Conservation (phyloP, 2,329 filamentous ascomycete species). For the Nemania abortiva region DNA sequence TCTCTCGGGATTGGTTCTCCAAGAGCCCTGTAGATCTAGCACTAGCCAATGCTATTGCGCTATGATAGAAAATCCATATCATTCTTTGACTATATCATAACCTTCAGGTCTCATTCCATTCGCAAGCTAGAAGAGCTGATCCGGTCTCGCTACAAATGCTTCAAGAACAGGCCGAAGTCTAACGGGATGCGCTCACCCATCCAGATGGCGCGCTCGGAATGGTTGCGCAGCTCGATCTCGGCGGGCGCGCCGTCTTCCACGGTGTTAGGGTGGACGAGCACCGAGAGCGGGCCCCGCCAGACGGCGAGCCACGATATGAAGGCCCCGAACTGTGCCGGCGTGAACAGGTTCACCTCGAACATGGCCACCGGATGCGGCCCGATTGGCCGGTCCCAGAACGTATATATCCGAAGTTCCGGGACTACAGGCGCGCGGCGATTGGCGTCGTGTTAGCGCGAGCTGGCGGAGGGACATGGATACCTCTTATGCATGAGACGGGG, state of each 20-base stretch:
- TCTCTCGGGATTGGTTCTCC: too few species aligned
- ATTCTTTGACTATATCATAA: background rate
- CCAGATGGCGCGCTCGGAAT: conserved; percentile 78
- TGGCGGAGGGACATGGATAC: background rate
- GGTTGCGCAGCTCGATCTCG: conserved; percentile 63
- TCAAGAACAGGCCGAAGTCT: conserved; percentile 56
- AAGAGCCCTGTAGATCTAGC: background rate
- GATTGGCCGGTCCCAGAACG: conserved; percentile 79
- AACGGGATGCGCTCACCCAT: conserved; percentile 75
- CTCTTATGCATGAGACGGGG: background rate
- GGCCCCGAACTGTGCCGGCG: conserved; percentile 87
- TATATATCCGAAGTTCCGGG: conserved; percentile 86
- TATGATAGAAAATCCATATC: background rate
- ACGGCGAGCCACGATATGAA: conserved; percentile 89
- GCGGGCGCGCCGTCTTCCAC: conserved; percentile 49
- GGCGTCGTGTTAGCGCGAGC: conserved; percentile 6
- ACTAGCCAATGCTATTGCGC: background rate
- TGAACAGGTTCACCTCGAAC: conserved; percentile 93
- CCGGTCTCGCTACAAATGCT: background rate
- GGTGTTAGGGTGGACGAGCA: conserved; percentile 85
- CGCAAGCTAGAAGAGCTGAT: background rate
- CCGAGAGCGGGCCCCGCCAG: conserved; percentile 83
- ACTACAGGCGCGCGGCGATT: conserved; percentile 62
- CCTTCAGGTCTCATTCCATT: background rate
- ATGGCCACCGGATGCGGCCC: conserved; percentile 87